These are phyloP conservation scores for Carex cristatella DNA, from an alignment of 176 grass and related monocot species.

Conservation along the genomic window DNA sequence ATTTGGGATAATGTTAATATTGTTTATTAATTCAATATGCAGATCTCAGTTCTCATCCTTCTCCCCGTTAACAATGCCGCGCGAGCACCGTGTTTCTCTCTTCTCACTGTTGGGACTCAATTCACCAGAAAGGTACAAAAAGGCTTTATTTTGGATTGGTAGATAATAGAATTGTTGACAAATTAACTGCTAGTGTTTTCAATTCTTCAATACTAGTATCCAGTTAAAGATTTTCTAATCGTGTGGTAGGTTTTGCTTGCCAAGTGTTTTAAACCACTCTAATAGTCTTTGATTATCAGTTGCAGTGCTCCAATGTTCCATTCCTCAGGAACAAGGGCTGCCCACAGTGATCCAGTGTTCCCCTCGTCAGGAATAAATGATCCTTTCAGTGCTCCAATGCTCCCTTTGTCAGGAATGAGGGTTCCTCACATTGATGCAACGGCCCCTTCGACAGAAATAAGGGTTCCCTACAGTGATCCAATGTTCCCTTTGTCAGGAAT, in stretches of 20 bases:
- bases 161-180: not conserved
- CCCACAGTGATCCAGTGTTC: not conserved
- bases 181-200: not conserved
- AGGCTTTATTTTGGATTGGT: not conserved
- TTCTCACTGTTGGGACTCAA: constrained; percentile 13
- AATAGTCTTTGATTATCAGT: not conserved
- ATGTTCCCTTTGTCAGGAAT: not conserved
- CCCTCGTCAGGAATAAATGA: not conserved
- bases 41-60: constrained; percentile 2
- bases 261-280: not conserved
- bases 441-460: not conserved
- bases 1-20: not conserved
- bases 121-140: not conserved
- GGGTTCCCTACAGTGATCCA: not conserved
- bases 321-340: not conserved
- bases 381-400: not conserved
- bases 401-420: not conserved
- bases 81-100: not conserved
- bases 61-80: not conserved
- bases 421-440: not conserved
- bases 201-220: not conserved
- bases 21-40: constrained; percentile 5
- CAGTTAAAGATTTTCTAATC: not conserved
- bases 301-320: constrained; percentile 1
- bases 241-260: not conserved